phyloP scores from a whole-genome alignment of 345 rosid species.

The Eucalyptus caleyi region DNA sequence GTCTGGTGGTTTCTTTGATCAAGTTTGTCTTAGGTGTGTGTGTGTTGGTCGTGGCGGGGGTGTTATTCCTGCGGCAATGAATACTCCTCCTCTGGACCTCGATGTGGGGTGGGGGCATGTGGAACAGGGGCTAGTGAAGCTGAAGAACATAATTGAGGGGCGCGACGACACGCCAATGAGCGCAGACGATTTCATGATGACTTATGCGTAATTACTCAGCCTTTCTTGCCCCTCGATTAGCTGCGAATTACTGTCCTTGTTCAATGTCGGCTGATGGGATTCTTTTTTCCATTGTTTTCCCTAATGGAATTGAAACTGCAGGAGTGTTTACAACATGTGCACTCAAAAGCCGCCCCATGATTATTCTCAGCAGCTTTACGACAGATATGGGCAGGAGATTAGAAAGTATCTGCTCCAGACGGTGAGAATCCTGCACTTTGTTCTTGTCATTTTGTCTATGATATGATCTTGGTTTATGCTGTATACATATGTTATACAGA shows the following conservation, averaged over 20 bases:
- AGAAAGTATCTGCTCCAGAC: constrained; percentile 5
- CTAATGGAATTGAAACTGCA: not conserved
- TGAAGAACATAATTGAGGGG: constrained; percentile 2
- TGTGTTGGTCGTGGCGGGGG: not conserved
- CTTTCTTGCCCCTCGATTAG: not conserved
- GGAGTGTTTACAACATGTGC: constrained; percentile 31
- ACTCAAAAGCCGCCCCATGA: constrained; percentile 19
- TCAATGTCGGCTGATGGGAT: not conserved
- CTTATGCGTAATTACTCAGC: not conserved
- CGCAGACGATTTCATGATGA: constrained; percentile 25
- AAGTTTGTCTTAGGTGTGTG: not conserved
- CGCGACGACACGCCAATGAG: constrained; percentile 14
- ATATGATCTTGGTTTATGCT: not conserved
- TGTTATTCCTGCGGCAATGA: not conserved
- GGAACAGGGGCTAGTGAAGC: not conserved
- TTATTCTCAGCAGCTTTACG: constrained; percentile 17
- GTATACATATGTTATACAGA: not conserved
- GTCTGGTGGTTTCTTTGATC: not conserved
- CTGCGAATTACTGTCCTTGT: not conserved
- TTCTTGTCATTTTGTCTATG: not conserved
- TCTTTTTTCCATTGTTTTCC: not conserved
- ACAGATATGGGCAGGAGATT: constrained; percentile 11
- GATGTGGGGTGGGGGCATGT: not conserved
- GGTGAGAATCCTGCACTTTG: not conserved
- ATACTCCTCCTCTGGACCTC: not conserved